Evolutionary conservation across 1,284 basidiomycete species (phyloP), one percentile per base, ranked within the genome.

Genomic region (Peniophora sp.): DNA sequence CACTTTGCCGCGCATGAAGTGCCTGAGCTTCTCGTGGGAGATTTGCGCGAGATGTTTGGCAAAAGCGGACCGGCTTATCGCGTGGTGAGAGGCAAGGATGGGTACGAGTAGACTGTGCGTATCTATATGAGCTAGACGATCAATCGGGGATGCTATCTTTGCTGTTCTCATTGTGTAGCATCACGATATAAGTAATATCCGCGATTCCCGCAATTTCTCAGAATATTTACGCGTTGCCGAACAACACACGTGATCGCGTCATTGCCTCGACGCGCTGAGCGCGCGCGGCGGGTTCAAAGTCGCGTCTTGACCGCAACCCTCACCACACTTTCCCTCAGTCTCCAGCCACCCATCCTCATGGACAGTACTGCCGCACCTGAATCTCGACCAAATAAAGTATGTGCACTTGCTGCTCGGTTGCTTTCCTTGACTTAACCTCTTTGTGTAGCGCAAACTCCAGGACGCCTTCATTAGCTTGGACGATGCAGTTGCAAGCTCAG

Each of bases 381-480:
- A 5, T 32, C 27, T 6, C 5, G 27, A 32, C 27, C 27, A 12
- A 32, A 32, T 12, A 32, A 32, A 32, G 27, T 32, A 12, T 5
- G 27, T 32, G 27, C 12, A n/a, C n/a, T 12, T 32, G 27, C 5
- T 6, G 12, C 27, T 32, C 27, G 27, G 12, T n/a, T 6, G 27
- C 27, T 6, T 32, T 6, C 27, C 27, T 6, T 32, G 5, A 5
- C 27, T 6, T 32, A 6, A 32, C 5, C 27, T 12, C 32, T 14
- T 45, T 17, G 48, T 52, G 49, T 59, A 89, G 83, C 77, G 85
- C 51, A 89, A 89, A 64, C 74, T 88, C 41, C 79, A 85, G 53
- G 85, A 88, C 66, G 85, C 82, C 23, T 75, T 89, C 50, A 77
- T 79, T 47, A 74, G 66, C 48, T 63, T 89, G 45, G 85, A 88